Percentiles rank a stretch among this genome's conserved stretches.
Conservation (phyloP, 176 grass and related monocot species). For the Poa annua region DNA sequence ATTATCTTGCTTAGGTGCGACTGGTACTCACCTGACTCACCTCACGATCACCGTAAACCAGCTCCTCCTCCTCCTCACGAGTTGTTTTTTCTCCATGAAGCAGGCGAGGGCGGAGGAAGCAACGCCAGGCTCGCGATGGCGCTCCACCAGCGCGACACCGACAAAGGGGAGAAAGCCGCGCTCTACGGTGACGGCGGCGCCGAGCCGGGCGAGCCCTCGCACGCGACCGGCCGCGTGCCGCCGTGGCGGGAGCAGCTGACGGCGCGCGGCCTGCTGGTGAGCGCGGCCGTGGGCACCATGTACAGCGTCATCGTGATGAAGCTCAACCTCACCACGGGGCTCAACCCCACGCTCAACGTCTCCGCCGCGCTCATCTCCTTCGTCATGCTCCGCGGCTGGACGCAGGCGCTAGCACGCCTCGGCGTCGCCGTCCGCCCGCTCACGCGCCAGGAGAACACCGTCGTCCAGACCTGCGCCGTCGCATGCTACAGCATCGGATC, state of each 20-base stretch:
- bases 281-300: constrained; percentile 72
- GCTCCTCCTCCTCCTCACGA: too few species aligned
- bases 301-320: constrained; percentile 96
- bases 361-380: constrained; percentile 90
- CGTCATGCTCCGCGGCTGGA: constrained; percentile 88
- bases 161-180: not conserved
- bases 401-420: constrained; percentile 56
- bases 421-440: constrained; percentile 66
- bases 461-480: constrained; percentile 94
- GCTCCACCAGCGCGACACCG: constrained; percentile 29
- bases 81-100: constrained; percentile 39
- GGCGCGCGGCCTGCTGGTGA: constrained; percentile 70
- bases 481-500: constrained; percentile 92
- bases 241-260: constrained; percentile 82
- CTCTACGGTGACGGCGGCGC: constrained; percentile 38
- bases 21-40: too few species aligned
- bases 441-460: constrained; percentile 94
- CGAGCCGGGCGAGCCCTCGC: constrained; percentile 11
- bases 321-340: constrained; percentile 82
- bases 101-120: constrained; percentile 32
- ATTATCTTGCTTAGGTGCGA: too few species aligned
- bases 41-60: too few species aligned
- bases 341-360: constrained; percentile 90
- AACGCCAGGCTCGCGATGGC: constrained; percentile 22
- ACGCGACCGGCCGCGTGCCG: constrained; percentile 40